Conservation (phyloP, 192 early-diverging fungal genomes). For the Coemansia sp. region DNA sequence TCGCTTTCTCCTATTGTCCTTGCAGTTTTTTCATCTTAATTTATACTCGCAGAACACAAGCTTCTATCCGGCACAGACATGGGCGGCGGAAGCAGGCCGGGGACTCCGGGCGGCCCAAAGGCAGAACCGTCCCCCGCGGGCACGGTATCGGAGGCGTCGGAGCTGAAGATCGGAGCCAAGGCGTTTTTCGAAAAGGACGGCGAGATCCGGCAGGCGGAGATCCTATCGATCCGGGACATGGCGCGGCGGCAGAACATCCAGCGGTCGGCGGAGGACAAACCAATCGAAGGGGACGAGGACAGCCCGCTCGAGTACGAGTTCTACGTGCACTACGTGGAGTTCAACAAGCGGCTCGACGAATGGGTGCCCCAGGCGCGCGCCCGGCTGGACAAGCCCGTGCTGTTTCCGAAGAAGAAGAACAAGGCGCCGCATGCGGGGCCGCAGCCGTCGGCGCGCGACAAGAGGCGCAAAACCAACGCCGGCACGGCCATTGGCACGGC, state of each 20-base stretch:
- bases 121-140: constrained; percentile 18
- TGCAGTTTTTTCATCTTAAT: background rate
- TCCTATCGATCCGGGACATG: constrained; percentile 72
- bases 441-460: constrained; percentile 41
- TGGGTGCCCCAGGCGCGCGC: constrained; percentile 77
- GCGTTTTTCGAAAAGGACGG: constrained; percentile 62
- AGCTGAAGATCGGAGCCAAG: constrained; percentile 62
- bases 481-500: constrained; percentile 44
- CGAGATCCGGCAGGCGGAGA: constrained; percentile 80
- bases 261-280: constrained; percentile 52
- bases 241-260: constrained; percentile 48
- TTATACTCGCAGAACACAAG: background rate
- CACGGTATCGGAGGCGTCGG: constrained; percentile 20
- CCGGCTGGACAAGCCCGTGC: constrained; percentile 66
- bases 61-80: constrained; percentile 3
- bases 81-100: constrained; percentile 44
- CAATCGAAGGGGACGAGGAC: constrained; percentile 34
- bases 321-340: constrained; percentile 96
- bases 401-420: constrained; percentile 71
- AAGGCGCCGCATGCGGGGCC: constrained; percentile 21
- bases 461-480: constrained; percentile 55
- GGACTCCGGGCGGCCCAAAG: constrained; percentile 39
- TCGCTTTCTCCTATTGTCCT: constrained; percentile 1
- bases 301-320: constrained; percentile 62
- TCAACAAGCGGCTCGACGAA: constrained; percentile 98